Conservation (phyloP, 768 basidiomycete species). For the Boletus tomentosulus region DNA sequence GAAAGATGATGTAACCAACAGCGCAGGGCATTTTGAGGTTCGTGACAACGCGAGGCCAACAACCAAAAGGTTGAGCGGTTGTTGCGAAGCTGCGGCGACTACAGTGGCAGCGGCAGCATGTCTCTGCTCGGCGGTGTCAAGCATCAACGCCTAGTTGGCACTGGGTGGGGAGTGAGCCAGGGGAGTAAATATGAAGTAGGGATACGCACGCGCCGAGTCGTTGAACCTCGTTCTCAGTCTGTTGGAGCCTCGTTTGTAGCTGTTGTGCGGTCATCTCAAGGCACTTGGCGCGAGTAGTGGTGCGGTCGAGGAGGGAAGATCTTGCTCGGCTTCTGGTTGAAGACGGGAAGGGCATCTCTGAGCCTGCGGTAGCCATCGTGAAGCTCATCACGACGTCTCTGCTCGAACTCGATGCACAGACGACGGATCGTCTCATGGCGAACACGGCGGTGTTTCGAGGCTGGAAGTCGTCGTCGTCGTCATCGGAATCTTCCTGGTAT, state of each 20-base stretch:
- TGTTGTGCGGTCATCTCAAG: constrained; percentile 77
- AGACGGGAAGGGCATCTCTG: constrained; percentile 84
- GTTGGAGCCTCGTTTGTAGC: constrained; percentile 70
- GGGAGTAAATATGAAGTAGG: neutral
- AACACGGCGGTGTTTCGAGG: constrained; percentile 50
- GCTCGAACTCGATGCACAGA: constrained; percentile 92
- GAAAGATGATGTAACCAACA: constrained; percentile 35
- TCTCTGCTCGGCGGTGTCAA: constrained; percentile 72
- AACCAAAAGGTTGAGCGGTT: constrained; percentile 44
- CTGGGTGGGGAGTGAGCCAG: constrained; percentile 25
- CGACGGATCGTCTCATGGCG: constrained; percentile 88
- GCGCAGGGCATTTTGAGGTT: constrained; percentile 9
- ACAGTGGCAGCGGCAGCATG: constrained; percentile 57
- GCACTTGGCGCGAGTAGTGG: constrained; percentile 82
- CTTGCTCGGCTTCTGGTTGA: constrained; percentile 92
- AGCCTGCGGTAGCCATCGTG: constrained; percentile 87
- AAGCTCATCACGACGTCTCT: constrained; percentile 88
- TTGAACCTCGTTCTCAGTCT: constrained; percentile 75
- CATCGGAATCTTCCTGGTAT: constrained; percentile 65
- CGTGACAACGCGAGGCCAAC: constrained; percentile 15
- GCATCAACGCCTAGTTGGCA: constrained; percentile 88
- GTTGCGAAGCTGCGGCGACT: constrained; percentile 47
- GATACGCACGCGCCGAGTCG: constrained; percentile 59
- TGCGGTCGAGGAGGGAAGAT: constrained; percentile 82
- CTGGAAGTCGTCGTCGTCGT: constrained; percentile 73